Percentiles rank a stretch among this genome's conserved stretches.
Evolutionary conservation across 1,139 yeast species (phyloP).

Genomic region (Lizanozyma gosingica): DNA sequence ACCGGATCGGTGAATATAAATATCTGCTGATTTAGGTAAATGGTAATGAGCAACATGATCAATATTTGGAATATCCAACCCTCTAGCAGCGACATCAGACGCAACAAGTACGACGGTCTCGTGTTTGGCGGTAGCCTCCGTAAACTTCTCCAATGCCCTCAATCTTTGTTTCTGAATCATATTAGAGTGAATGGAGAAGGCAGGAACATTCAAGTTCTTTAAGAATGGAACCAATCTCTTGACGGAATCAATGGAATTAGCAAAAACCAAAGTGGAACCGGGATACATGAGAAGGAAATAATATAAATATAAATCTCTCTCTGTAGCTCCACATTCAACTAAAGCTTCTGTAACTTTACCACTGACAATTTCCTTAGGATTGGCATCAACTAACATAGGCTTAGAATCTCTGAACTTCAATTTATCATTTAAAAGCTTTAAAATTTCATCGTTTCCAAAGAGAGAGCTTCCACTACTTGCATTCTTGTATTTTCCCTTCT

Average conservation of each 20-base stretch:
- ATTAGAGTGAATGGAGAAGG: slow-evolving; percentile 82
- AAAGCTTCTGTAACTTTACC: slow-evolving; percentile 73
- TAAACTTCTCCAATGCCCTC: slow-evolving; percentile 70
- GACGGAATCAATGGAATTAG: slow-evolving; percentile 90
- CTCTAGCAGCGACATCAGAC: slow-evolving; percentile 98
- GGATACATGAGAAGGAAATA: slow-evolving; percentile 82
- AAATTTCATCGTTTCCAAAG: slow-evolving; percentile 43
- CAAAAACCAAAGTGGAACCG: slow-evolving; percentile 84
- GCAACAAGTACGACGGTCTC: slow-evolving; percentile 74
- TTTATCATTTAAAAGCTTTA: slow-evolving; percentile 47
- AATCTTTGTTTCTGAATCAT: slow-evolving; percentile 94
- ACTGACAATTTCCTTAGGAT: slow-evolving; percentile 78
- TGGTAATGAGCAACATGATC: slow-evolving; percentile 96
- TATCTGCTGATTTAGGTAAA: slow-evolving; percentile 89
- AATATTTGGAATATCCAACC: slow-evolving; percentile 84
- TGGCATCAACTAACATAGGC: slow-evolving; percentile 70
- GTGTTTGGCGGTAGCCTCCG: slow-evolving; percentile 40
- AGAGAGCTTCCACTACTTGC: slow-evolving; percentile 29
- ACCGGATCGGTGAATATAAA: slow-evolving; percentile 93
- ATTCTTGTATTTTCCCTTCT: slow-evolving; percentile 17
- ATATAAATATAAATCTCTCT: slow-evolving; percentile 83
- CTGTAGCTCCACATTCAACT: slow-evolving; percentile 85
- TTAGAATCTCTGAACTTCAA: slow-evolving; percentile 49
- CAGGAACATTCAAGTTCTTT: slow-evolving; percentile 57
- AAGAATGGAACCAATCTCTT: slow-evolving; percentile 75